phyloP scores from a whole-genome alignment of 306 rosid genomes.

The cucumber (Cucumis sativus) region Cucumber_9930_V3 NC_026656.2:4526501-4527000 shows the following conservation, averaged over 20 bases:
- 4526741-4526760: not conserved
- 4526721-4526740: not conserved
- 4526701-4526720: not conserved
- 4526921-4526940: too few species aligned
- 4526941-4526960: too few species aligned
- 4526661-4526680: not conserved
- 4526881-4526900: too few species aligned
- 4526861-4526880: too few species aligned
- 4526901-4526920: too few species aligned
- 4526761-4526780: not conserved
- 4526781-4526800: not conserved
- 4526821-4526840: too few species aligned
- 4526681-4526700: too few species aligned
- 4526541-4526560: not conserved
- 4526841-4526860: too few species aligned
- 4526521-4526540: not conserved
- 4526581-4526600: not conserved
- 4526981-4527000: too few species aligned
- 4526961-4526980: too few species aligned
- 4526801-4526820: too few species aligned
- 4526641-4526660: not conserved
- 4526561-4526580: constrained; percentile 9
- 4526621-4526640: not conserved
- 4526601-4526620: not conserved
- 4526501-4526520: constrained; percentile 71